Percentiles rank a stretch among this genome's conserved stretches.
phyloP scores from a whole-genome alignment of 2,329 filamentous ascomycete species.

The Sarocladium brachiariae region DNA sequence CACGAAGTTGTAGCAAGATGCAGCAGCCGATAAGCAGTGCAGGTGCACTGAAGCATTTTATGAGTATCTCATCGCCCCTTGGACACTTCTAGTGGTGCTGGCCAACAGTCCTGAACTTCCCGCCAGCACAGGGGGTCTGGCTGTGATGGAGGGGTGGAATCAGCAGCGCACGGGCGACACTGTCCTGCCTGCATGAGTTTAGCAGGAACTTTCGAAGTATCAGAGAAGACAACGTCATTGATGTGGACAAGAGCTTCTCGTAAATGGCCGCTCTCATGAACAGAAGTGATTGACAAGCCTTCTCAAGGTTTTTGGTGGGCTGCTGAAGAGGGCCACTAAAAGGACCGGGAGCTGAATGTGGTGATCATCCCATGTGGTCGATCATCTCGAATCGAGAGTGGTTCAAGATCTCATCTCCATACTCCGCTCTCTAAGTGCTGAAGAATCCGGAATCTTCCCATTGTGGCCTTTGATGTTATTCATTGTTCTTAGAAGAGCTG shows the following conservation, averaged over 20 bases:
- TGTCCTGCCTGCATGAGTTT: background rate
- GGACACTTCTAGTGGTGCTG: background rate
- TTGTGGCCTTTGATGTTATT: too few relatives aligned
- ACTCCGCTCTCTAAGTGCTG: too few relatives aligned
- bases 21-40: too few relatives aligned
- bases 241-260: too few relatives aligned
- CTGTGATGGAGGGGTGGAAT: background rate
- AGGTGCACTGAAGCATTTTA: too few relatives aligned
- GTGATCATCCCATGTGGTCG: slow-evolving; percentile 1
- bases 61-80: background rate
- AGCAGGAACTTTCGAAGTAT: background rate
- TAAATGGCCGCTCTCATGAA: too few relatives aligned
- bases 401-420: background rate
- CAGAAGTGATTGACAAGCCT: too few relatives aligned
- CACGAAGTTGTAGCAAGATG: too few relatives aligned
- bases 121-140: background rate
- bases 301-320: background rate
- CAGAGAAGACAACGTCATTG: too few relatives aligned
- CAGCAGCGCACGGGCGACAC: background rate
- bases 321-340: background rate
- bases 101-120: background rate
- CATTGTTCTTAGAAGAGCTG: too few relatives aligned
- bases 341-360: background rate
- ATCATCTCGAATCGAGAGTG: slow-evolving; percentile 6
- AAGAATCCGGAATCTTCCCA: too few relatives aligned